Evolutionary conservation across 1,284 basidiomycete species (phyloP), one percentile per base, ranked within the genome.

Genomic region (Pyrrhoderma lamaoense): DNA sequence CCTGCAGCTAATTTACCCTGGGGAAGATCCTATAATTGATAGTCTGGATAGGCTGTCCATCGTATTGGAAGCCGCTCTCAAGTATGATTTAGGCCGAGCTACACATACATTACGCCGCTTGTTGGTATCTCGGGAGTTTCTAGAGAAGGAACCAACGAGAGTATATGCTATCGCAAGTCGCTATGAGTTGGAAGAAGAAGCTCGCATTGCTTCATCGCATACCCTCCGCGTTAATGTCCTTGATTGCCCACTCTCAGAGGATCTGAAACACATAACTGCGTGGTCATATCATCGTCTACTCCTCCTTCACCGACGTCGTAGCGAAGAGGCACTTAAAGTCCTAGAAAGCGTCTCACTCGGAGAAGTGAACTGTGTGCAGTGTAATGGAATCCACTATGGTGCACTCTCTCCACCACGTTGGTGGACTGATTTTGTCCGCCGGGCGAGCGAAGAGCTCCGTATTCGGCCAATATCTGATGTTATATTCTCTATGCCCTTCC

Each of bases 131-230:
- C 70, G 74, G 1, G 62, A 60, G 8, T 82, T 81, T 60, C 62
- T 81, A 18, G 57, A 67, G 39, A 57, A 63, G 18, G 67, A 67
- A 18, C 78, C 85, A 2, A 67, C 73, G 18, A 76, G 82, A 13
- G 80, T 84, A 9, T 88, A 82, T 58, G 82, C 85, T 21, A 78
- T 86, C 44, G 82, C 85, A 2, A 77, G 75, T 54, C 76, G 79
- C 5, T 80, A 76, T 56, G 79, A 81, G 18, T 64, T 86, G 16
- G 76, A 81, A 49, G 70, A 75, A 21, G 79, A 80, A 60, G 71
- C 74, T 18, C 69, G 68, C 44, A 60, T 74, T 31, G 77, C 78
- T 13, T 82, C 82, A 8, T 67, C 64, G 13, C 65, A 76, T 57
- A 83, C 82, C 0, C 73, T 86, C n/a, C 58, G 63, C 43, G 64